These are phyloP conservation scores for Aspergillus calidoustus DNA, from an alignment of 2,329 filamentous ascomycete genomes.

Conservation along the genomic window DNA sequence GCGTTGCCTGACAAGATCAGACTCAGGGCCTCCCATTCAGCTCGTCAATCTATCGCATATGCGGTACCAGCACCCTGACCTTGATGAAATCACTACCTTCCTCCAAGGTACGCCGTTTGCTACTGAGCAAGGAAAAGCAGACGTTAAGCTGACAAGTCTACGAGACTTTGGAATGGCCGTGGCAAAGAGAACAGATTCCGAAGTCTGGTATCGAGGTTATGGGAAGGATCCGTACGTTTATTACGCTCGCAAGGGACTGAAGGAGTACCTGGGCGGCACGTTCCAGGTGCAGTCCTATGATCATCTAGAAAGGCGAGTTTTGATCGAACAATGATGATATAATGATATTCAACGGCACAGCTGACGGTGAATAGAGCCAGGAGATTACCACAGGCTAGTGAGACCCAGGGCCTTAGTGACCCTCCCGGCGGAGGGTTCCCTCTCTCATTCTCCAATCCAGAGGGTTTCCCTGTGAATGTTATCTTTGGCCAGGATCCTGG, in stretches of 20 bases:
- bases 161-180: constrained; percentile 39
- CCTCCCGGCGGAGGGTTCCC: constrained; percentile 46
- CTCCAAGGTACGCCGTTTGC: background rate
- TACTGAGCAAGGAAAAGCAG: no score
- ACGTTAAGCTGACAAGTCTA: no score
- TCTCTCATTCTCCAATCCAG: constrained; percentile 44
- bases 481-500: constrained; percentile 43
- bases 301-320: constrained; percentile 47
- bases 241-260: constrained; percentile 26
- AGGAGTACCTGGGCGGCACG: constrained; percentile 43
- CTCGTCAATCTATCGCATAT: constrained; percentile 56
- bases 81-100: constrained; percentile 42
- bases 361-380: constrained; percentile 19
- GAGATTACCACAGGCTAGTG: constrained; percentile 34
- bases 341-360: background rate
- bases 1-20: constrained; percentile 42
- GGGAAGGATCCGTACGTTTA: constrained; percentile 28
- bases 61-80: constrained; percentile 59
- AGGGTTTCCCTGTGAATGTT: constrained; percentile 48
- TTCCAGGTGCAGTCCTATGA: constrained; percentile 49
- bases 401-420: constrained; percentile 37
- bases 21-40: constrained; percentile 47
- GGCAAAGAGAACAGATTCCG: constrained; percentile 37
- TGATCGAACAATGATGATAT: no score
- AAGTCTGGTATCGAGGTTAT: constrained; percentile 28